Conservation (phyloP, 1,284 basidiomycete genomes). For the Boletus sp. region DNA sequence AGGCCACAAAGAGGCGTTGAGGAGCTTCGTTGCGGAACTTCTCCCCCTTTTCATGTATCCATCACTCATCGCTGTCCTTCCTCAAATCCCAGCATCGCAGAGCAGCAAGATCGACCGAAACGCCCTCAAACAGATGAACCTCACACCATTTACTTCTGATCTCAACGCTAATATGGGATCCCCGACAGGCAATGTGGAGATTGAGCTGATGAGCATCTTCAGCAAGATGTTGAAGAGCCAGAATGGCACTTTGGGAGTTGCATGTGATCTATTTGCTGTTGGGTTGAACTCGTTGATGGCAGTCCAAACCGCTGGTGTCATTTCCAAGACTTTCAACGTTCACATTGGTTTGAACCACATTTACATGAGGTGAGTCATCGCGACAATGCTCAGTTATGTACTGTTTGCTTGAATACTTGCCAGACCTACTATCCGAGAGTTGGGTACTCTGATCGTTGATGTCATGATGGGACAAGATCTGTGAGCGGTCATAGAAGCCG, state of each 20-base stretch:
- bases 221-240: constrained; percentile 28
- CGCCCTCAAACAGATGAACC: constrained; percentile 34
- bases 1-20: constrained; percentile 33
- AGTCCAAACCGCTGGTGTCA: constrained; percentile 35
- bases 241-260: constrained; percentile 30
- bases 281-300: constrained; percentile 38
- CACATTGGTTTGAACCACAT: constrained; percentile 36
- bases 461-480: constrained; percentile 34
- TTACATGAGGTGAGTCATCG: constrained; percentile 31
- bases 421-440: constrained; percentile 33
- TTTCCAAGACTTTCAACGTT: constrained; percentile 37
- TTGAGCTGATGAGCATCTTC: constrained; percentile 33
- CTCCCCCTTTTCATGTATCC: constrained; percentile 39
- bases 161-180: constrained; percentile 31
- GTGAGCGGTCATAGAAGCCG: constrained; percentile 33
- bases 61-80: constrained; percentile 33
- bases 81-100: constrained; percentile 28
- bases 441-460: constrained; percentile 34
- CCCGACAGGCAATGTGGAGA: constrained; percentile 31
- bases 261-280: constrained; percentile 35
- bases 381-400: neutral
- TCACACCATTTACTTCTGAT: constrained; percentile 27
- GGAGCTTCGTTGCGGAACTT: constrained; percentile 34
- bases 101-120: constrained; percentile 37
- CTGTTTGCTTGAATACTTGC: neutral